phyloP scores from a whole-genome alignment of 106 monocot genomes.

The Cymbidium sinense region DNA sequence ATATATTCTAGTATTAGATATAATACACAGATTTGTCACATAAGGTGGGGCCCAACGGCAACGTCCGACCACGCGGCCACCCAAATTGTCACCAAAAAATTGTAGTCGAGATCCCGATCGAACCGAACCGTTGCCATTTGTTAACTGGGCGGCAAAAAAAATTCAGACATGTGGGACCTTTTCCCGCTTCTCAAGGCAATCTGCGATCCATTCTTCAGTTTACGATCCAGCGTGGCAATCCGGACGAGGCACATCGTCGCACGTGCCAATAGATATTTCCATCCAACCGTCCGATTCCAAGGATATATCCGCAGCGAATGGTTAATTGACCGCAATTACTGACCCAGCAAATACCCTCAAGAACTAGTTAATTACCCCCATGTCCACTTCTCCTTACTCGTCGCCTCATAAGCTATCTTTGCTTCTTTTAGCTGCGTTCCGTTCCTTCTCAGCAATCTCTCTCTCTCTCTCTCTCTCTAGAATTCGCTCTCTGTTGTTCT shows the following conservation, averaged over 20 bases:
- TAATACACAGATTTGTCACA: too few species aligned
- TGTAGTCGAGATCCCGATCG: too few species aligned
- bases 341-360: too few species aligned
- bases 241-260: background rate
- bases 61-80: too few species aligned
- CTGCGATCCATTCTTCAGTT: background rate
- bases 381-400: background rate
- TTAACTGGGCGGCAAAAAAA: too few species aligned
- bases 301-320: background rate
- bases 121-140: too few species aligned
- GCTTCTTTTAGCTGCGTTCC: slow-evolving; percentile 5
- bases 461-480: slow-evolving; percentile 3
- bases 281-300: background rate
- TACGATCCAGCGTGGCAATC: background rate
- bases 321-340: background rate
- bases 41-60: too few species aligned
- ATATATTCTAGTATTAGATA: too few species aligned
- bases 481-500: background rate
- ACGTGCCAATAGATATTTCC: background rate
- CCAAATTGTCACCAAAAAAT: too few species aligned
- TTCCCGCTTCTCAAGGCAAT: background rate
- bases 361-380: background rate
- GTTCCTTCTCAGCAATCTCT: slow-evolving; percentile 7
- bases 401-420: background rate
- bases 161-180: background rate